Conservation (phyloP, 2,329 filamentous ascomycete genomes). For the Ceratocystis papillata region DNA sequence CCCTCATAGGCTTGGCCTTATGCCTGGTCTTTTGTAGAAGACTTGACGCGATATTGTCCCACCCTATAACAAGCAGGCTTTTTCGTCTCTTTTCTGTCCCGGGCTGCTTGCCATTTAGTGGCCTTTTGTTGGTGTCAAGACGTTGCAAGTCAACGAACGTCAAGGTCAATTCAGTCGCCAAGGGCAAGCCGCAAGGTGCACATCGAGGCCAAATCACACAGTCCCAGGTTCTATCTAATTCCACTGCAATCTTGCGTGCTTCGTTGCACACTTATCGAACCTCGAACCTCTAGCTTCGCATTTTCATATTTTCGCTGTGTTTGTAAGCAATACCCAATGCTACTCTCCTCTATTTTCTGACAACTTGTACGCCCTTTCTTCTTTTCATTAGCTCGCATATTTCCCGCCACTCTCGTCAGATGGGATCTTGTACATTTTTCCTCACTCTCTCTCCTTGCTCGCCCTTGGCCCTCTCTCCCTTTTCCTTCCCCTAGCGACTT, state of each 20-base stretch:
- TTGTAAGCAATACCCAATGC: background rate
- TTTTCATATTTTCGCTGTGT: background rate
- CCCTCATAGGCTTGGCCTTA: too few species aligned
- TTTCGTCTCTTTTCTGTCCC: too few species aligned
- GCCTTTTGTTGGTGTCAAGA: too few species aligned
- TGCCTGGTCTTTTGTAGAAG: too few species aligned
- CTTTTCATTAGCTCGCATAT: background rate
- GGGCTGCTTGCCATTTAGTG: too few species aligned
- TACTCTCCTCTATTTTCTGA: background rate
- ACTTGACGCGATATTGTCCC: too few species aligned
- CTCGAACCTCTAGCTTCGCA: background rate
- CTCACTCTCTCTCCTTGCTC: constrained; percentile 24
- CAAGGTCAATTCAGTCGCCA: too few species aligned
- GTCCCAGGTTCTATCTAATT: background rate
- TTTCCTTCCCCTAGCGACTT: background rate
- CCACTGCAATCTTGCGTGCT: background rate
- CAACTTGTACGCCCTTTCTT: background rate
- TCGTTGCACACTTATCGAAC: background rate
- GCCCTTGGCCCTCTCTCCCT: constrained; percentile 15
- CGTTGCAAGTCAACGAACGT: too few species aligned
- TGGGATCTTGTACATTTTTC: background rate
- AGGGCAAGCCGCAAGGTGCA: background rate
- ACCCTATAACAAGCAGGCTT: too few species aligned
- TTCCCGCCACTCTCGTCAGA: constrained; percentile 1
- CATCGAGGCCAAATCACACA: background rate